Base-by-base conservation (phyloP, 371 early-diverging fungal species). In the Amoeboradix gromovi region DNA sequence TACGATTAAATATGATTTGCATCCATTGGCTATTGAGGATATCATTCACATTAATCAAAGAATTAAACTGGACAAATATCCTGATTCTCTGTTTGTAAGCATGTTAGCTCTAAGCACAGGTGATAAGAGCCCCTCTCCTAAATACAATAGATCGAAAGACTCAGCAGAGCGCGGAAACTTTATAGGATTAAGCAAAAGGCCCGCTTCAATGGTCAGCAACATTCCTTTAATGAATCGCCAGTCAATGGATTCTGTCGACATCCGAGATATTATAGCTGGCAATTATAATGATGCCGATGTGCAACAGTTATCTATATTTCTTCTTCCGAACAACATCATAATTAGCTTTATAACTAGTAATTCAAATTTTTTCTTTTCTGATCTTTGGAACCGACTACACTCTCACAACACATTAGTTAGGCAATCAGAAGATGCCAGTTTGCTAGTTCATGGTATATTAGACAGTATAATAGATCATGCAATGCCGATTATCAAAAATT, bases 21-120 rank as follows among this genome's bases (percentile, higher is more conserved):
- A 80, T 68, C 80, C 77, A 29, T 71, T 80, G 27, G 75, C 78
- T 0, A 73, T 80, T 0, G 80, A 80, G 68, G 80, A 80, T 67
- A 65, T 74, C 66, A 48, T 48, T 48, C 48, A 48, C 48, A 48
- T 48, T 12, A 48, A 48, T 48, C 48, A 48, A 48, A 48, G 48
- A 48, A 48, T 48, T 48, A 48, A 48, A 22, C 12, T 48, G 48
- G 48, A 48, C 48, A 48, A 48, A 22, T 48, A 48, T 22, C 48
- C 48, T 12, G 48, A 48, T 48, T 48, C 48, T 12, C 22, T 48
- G 48, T 48, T 48, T 48, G 48, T 48, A 22, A 48, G 48, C 22
- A 12, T 48, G 22, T 22, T 48, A 48, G 48, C 48, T 12, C 48
- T 48, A 12, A 12, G 12, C 5, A 48, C 5, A 5, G 48, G 48